These are phyloP conservation scores for Saccharomycopsis sp. DNA, from an alignment of 805 yeast species.

Conservation along the genomic window DNA sequence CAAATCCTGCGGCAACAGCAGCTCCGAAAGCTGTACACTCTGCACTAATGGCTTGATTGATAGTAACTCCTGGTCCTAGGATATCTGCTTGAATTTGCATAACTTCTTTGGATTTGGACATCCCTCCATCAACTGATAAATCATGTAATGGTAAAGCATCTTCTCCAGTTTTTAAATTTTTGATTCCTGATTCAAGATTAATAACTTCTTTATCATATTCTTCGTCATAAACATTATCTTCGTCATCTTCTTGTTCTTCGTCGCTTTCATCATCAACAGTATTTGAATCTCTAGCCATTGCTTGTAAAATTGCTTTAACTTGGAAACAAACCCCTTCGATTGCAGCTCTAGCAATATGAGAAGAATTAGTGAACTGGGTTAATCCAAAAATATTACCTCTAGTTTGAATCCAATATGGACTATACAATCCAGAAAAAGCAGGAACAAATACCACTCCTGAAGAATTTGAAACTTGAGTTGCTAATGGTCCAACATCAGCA, in stretches of 20 bases:
- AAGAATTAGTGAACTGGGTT: constrained; percentile 84
- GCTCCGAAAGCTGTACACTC: constrained; percentile 96
- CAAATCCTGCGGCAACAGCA: constrained; percentile 89
- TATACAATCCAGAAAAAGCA: constrained; percentile 87
- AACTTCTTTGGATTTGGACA: constrained; percentile 83
- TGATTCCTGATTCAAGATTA: too few species aligned
- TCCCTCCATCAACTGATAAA: constrained; percentile 88
- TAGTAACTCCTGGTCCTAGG: constrained; percentile 76
- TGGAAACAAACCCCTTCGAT: constrained; percentile 93
- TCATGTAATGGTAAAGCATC: constrained; percentile 31
- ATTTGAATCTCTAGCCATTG: constrained; percentile 82
- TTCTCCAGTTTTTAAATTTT: too few species aligned
- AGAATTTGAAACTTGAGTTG: constrained; percentile 66
- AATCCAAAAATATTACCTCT: constrained; percentile 90
- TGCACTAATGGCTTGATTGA: constrained; percentile 67
- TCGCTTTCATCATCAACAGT: constrained; percentile 44
- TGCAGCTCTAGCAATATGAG: constrained; percentile 91
- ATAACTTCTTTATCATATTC: not conserved
- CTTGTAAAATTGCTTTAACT: constrained; percentile 79
- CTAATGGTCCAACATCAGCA: constrained; percentile 84
- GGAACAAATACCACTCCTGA: constrained; percentile 95
- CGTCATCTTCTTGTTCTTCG: constrained; percentile 22
- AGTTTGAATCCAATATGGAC: constrained; percentile 93
- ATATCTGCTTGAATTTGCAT: constrained; percentile 93
- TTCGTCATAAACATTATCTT: not conserved